Percentiles rank a stretch among this genome's conserved stretches.
Conservation (phyloP, 129 eudicot genomes). For the Flaveria sonorensis region DNA sequence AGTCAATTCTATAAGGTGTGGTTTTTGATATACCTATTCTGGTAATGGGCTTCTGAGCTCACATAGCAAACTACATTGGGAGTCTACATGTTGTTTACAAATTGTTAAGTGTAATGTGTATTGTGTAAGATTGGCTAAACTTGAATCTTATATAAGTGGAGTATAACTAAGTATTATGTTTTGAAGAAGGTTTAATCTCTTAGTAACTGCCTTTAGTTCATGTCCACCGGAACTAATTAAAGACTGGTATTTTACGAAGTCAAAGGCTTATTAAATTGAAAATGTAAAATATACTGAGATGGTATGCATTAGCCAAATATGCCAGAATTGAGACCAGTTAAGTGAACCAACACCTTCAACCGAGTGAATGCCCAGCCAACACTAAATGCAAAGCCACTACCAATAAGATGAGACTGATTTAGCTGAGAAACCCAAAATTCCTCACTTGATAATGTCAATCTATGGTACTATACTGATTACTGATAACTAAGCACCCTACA, state of each 20-base stretch:
- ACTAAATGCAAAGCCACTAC: not conserved
- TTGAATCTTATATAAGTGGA: slow-evolving; percentile 14
- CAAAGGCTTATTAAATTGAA: not conserved
- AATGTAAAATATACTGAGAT: slow-evolving; percentile 9
- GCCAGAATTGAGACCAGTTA: slow-evolving; percentile 3
- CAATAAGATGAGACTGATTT: not conserved
- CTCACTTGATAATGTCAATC: not conserved
- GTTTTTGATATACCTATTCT: not conserved
- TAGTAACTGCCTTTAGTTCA: not conserved
- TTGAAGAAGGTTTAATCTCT: not conserved
- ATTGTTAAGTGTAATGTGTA: not conserved
- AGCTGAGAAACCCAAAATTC: not conserved
- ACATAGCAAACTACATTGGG: slow-evolving; percentile 4
- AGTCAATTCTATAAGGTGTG: not conserved
- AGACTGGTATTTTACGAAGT: not conserved
- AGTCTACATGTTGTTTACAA: not conserved
- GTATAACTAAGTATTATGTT: not conserved
- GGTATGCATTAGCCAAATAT: not conserved
- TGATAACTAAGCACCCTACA: not conserved
- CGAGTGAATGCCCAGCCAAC: slow-evolving; percentile 2
- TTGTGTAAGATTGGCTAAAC: slow-evolving; percentile 15
- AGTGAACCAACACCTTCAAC: slow-evolving; percentile 21
- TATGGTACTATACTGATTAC: not conserved
- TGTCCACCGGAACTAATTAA: slow-evolving; percentile 7
- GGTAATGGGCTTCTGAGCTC: not conserved